These are phyloP conservation scores for Metschnikowia dekortorum DNA, from an alignment of 805 yeast genomes.

Conservation along the genomic window DNA sequence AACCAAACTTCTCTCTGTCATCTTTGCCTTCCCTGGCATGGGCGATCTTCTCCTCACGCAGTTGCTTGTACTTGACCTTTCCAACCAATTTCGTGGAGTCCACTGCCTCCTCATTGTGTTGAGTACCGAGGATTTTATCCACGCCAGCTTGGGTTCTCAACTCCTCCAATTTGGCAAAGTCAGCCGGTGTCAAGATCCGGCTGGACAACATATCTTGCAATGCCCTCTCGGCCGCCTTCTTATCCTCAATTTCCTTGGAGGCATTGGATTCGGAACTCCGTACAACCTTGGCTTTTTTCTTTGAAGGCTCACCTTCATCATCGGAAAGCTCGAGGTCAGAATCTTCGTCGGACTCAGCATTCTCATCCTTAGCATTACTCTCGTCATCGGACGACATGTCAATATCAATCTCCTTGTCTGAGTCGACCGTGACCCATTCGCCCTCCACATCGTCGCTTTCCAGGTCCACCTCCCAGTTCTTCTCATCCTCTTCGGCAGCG, in stretches of 20 bases:
- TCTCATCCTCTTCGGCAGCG: slow-evolving; percentile 46
- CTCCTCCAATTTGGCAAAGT: slow-evolving; percentile 92
- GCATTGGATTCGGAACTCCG: slow-evolving; percentile 18
- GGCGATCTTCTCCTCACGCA: slow-evolving; percentile 86
- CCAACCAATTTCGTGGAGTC: slow-evolving; percentile 79
- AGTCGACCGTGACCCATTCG: slow-evolving; percentile 87
- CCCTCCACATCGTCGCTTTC: slow-evolving; percentile 66
- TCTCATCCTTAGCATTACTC: slow-evolving; percentile 27
- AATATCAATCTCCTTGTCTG: slow-evolving; percentile 69
- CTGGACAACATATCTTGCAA: slow-evolving; percentile 59
- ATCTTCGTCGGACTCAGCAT: slow-evolving; percentile 40
- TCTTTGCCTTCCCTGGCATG: slow-evolving; percentile 87
- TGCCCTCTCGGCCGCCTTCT: slow-evolving; percentile 23
- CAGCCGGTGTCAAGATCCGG: slow-evolving; percentile 92
- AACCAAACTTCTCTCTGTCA: slow-evolving; percentile 86
- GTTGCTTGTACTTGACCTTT: slow-evolving; percentile 73
- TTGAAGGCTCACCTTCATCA: slow-evolving; percentile 33
- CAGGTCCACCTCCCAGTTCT: slow-evolving; percentile 59
- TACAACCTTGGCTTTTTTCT: slow-evolving; percentile 25
- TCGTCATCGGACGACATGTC: slow-evolving; percentile 46
- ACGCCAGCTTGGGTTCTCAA: slow-evolving; percentile 81
- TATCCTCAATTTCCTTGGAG: slow-evolving; percentile 11
- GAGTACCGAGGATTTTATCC: slow-evolving; percentile 66
- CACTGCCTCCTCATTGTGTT: slow-evolving; percentile 74
- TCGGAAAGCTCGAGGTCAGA: slow-evolving; percentile 23